phyloP scores from a whole-genome alignment of 176 grass and related monocot species.

The Zoysia japonica region DNA sequence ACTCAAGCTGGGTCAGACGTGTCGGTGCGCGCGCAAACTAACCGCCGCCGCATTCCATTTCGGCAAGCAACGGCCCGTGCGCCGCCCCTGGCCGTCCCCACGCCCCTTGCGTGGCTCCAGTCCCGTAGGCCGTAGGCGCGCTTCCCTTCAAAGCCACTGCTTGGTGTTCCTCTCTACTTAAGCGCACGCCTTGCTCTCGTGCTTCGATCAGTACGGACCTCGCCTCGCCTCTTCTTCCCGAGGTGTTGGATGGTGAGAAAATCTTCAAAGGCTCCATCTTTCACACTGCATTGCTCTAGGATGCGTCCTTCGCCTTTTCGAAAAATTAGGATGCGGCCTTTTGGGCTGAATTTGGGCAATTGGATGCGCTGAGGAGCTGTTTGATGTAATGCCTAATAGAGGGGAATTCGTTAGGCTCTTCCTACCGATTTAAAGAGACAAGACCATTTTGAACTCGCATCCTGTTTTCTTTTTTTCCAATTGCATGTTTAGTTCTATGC shows the following conservation, averaged over 20 bases:
- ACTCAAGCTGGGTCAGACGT: not conserved
- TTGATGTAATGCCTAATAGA: conserved; percentile 12
- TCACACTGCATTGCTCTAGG: not conserved
- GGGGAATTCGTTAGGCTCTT: not conserved
- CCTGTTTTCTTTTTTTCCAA: not conserved
- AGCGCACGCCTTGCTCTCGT: not conserved
- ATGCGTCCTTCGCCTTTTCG: not conserved
- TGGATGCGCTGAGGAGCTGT: not conserved
- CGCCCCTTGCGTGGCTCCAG: conserved; percentile 1
- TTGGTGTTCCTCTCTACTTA: conserved; percentile 43
- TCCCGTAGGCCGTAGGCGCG: conserved; percentile 6
- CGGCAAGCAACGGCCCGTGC: conserved; percentile 37
- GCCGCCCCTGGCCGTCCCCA: not conserved
- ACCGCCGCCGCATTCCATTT: conserved; percentile 13
- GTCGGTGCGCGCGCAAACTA: not conserved
- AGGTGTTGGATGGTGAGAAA: conserved; percentile 30
- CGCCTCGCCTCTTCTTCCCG: not conserved
- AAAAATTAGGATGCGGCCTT: too few relatives aligned
- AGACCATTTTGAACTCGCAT: not conserved
- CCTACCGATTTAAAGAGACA: not conserved
- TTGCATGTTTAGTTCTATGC: not conserved
- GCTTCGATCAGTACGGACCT: not conserved
- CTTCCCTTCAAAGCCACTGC: conserved; percentile 57
- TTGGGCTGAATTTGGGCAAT: not conserved
- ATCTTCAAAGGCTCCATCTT: not conserved